These are phyloP conservation scores for Lasiosphaeriaceae sp. DNA, from an alignment of 495 filamentous ascomycete genomes.

Conservation along the genomic window DNA sequence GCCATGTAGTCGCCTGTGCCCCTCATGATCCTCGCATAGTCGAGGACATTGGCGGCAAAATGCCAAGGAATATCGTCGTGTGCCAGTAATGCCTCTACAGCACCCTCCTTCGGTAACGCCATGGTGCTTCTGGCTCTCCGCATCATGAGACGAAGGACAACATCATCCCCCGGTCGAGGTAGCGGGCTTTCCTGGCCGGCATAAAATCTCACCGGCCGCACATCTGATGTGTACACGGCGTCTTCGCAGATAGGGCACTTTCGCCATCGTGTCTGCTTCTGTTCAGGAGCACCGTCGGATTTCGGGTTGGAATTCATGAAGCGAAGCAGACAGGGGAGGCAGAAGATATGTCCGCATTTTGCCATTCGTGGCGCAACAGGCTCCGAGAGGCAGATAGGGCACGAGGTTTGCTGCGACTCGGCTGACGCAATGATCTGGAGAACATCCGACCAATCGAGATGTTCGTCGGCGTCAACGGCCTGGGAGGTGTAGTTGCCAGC, in stretches of 20 bases:
- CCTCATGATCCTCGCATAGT: conserved; percentile 95
- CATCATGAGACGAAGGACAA: conserved; percentile 80
- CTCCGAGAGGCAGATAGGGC: conserved; percentile 87
- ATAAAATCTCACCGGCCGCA: conserved; percentile 88
- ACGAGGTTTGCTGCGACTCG: conserved; percentile 80
- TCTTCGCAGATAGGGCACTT: conserved; percentile 98
- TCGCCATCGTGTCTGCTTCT: conserved; percentile 64
- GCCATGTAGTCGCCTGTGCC: conserved; percentile 86
- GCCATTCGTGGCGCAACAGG: conserved; percentile 96
- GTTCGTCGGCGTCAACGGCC: conserved; percentile 80
- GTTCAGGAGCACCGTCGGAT: conserved; percentile 60
- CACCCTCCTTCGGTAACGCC: conserved; percentile 78
- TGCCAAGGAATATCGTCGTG: conserved; percentile 87
- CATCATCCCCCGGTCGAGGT: conserved; percentile 80
- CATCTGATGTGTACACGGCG: conserved; percentile 79
- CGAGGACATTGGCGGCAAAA: conserved; percentile 85
- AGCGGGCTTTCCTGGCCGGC: conserved; percentile 78
- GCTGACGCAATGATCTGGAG: conserved; percentile 88
- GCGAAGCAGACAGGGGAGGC: conserved; percentile 85
- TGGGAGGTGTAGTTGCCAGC: conserved; percentile 73
- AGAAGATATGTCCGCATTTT: conserved; percentile 96
- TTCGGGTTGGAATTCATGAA: conserved; percentile 89
- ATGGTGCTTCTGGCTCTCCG: conserved; percentile 75
- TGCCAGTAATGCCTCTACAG: conserved; percentile 59
- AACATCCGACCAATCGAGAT: conserved; percentile 86